Base-by-base conservation (phyloP, 169 alveolate genomes). In the Cryptosporidium bovis region DNA sequence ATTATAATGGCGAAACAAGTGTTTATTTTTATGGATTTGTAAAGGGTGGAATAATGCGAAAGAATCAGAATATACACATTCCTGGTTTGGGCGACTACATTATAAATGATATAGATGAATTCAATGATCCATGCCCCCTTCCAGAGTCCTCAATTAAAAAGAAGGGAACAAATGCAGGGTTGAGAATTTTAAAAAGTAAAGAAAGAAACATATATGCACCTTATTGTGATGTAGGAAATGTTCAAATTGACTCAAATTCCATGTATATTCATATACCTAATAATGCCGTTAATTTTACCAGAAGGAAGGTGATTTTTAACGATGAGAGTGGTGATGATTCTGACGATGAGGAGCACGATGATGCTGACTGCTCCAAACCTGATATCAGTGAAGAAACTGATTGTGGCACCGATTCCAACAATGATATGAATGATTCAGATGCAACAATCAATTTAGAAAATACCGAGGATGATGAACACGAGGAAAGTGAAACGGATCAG, bases 201-300 rank as follows among this genome's bases (percentile, higher is more conserved):
- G 99, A 98, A 82, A 96, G 97, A 90, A 92, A 93, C 62, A 93
- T 98, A 20, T 98, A 98, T 90, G 99, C 99, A 1, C 99, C 99
- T 0, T 97, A 95, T 90, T 95, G 98, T 58, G 98, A 97, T 91
- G 94, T 98, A 15, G 99, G 99, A n/a, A 95, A 96, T 82, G 91
- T 98, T 40, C 94, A 95, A 65, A 91, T 96, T 69, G 99, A 98
- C 83, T 94, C 96, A 66, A 97, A 96, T 71, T 97, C 99, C 64
- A 98, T 99, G 95, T 98, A 97, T 92, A 97, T 98, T 55, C 97
- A 97, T 50, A 96, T 98, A 62, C 99, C 99, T 1, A 97, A 98
- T 65, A 93, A 96, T 83, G 95, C 96, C 90, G 98, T 96, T 53
- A 94, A 97, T 51, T 97, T 95, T 84, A 95, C 99, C 2, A 94